A percentile compares a stretch with the other conserved stretches of the same genome.
These are phyloP conservation scores for Letharia lupina DNA, from an alignment of 495 filamentous ascomycete species.

Conservation along the genomic window DNA sequence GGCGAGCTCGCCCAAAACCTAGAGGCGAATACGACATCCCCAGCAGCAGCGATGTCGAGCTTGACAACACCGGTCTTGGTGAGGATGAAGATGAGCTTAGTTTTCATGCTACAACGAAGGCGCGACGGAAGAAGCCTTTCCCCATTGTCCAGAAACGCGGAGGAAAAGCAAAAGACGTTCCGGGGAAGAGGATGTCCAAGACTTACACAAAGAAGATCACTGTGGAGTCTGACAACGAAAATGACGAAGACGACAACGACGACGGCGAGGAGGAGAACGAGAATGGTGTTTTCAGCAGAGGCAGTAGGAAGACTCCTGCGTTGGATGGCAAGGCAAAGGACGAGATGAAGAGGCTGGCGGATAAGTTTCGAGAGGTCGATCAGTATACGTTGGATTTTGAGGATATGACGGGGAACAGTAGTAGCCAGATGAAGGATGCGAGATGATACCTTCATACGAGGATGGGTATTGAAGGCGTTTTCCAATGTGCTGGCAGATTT, in stretches of 20 bases:
- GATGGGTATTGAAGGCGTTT: background rate
- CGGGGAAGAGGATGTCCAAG: conserved; percentile 9
- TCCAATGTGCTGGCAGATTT: background rate
- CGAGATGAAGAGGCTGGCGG: conserved; percentile 24
- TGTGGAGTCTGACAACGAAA: conserved; percentile 10
- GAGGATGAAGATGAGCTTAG: conserved; percentile 27
- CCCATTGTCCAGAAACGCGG: background rate
- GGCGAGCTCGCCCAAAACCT: conserved; percentile 15
- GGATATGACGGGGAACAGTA: conserved; percentile 36
- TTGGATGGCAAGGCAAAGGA: conserved; percentile 17
- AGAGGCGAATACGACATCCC: conserved; percentile 21
- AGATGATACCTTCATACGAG: conserved; percentile 18
- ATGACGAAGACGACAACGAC: conserved; percentile 1
- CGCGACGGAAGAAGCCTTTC: conserved; percentile 14
- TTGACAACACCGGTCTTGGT: conserved; percentile 16
- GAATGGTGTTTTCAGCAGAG: background rate
- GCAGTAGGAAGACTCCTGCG: conserved; percentile 5
- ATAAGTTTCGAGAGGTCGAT: conserved; percentile 54
- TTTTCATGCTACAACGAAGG: conserved; percentile 16
- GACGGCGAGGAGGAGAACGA: conserved; percentile 2
- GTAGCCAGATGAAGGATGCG: conserved; percentile 30
- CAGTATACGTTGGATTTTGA: conserved; percentile 57
- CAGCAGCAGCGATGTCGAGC: conserved; percentile 25
- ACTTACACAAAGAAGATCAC: conserved; percentile 21
- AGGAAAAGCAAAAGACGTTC: conserved; percentile 10